Evolutionary conservation across 2,329 filamentous ascomycete genomes (phyloP), one percentile per base, ranked within the genome.

Genomic region (Cladosporium sp.): DNA sequence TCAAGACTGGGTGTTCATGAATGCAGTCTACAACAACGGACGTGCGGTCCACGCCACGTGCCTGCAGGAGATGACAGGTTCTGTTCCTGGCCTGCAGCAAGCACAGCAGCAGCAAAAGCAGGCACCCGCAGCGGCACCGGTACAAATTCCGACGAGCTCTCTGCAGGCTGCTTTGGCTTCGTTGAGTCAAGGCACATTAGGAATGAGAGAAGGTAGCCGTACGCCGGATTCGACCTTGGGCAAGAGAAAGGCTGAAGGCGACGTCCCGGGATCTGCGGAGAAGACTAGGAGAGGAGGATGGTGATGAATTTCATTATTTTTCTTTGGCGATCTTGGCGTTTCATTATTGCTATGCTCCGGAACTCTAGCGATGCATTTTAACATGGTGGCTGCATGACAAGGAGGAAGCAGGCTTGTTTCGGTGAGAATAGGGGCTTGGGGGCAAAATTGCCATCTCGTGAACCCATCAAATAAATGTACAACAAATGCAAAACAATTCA

Each of bases 1-100:
- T 21, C 93, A 98, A 78, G 94, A 99, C 74, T 98, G 93, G 86
- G 94, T 99, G 49, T 98, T 95, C 91, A 89, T 92, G 77, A 94
- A 99, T 77, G 91, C 94, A 0, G 84, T 91, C 60, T 86, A 89
- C 69, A 87, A 96, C 33, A 91, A 91, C 40, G 87, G 85, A 65
- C 88, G 92, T 68, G 90, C 95, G 18, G 98, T 92, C 73, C 95
- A 99, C 78, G 92, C 90, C 12, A 96, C 89, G 64, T 99, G 95
- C 76, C 92, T 94, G 76, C 86, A 88, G 21, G 94, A 97, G 79
- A 90, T 91, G 63, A 65, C 63, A 6, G 55, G 55, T 6, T 52
- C 49, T 18, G 55, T 60, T 18, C 63, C 63, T 40, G 61, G 49
- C 1, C 40, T 56, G 23, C 50, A 56, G 26, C 50, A 44, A 35